These are phyloP conservation scores for Patellifolia procumbens DNA, from an alignment of 179 eudicot genomes.

Conservation along the genomic window DNA sequence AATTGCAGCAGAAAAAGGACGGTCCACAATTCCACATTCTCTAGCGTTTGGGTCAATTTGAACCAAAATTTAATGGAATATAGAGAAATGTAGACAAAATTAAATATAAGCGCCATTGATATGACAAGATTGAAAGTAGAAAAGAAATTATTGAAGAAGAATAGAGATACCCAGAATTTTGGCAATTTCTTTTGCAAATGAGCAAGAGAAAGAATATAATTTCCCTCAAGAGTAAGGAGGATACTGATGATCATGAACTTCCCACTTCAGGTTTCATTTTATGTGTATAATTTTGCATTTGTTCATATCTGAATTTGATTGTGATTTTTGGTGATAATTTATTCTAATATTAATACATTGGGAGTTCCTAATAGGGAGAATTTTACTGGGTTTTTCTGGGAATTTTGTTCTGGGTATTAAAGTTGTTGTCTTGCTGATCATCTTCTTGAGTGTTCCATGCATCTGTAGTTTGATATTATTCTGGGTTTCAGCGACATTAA, in stretches of 20 bases:
- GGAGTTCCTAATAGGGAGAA: neutral
- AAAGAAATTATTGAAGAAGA: neutral
- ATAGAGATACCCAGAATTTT: neutral
- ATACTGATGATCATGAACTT: neutral
- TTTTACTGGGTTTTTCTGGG: neutral
- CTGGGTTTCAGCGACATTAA: too few relatives aligned
- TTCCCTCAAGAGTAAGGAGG: neutral
- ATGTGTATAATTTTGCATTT: neutral
- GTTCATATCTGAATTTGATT: neutral
- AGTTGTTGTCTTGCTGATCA: neutral
- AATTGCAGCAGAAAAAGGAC: too few relatives aligned
- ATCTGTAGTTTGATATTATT: too few relatives aligned
- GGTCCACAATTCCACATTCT: too few relatives aligned
- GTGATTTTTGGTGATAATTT: too few relatives aligned
- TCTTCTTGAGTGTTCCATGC: too few relatives aligned
- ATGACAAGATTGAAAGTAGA: neutral
- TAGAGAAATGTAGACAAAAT: too few relatives aligned
- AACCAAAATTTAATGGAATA: too few relatives aligned
- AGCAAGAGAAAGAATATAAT: neutral
- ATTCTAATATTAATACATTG: too few relatives aligned
- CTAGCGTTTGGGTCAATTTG: too few relatives aligned
- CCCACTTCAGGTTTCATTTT: constrained; percentile 8
- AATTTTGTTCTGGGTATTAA: neutral
- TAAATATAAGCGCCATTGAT: too few relatives aligned
- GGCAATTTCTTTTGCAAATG: neutral